Base-by-base conservation (phyloP, 179 eudicot species). In the Silene vulgaris region DNA sequence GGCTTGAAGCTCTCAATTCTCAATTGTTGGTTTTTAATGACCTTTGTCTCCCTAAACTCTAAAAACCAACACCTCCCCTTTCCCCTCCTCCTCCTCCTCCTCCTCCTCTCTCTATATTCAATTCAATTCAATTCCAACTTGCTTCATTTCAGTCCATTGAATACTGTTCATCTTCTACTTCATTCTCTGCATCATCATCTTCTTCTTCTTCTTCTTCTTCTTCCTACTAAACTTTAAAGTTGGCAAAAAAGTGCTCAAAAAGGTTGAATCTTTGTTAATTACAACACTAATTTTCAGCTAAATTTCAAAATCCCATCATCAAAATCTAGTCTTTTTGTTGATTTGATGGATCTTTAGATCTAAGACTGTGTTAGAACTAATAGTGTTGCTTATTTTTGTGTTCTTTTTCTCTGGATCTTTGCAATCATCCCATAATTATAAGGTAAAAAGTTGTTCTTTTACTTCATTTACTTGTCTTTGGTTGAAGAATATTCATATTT, bases 1-100 rank as follows among this genome's bases (percentile, higher is more conserved):
- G 97, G 88, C 87, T 86, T 72, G 64, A 84, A 88, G 89, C 87
- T 82, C 87, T 81, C 85, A 79, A 78, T 81, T 82, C 87, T 81
- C 85, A 79, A 78, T 81, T 79, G 82, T 76, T 85, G 84, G 81
- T 81, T 82, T 85, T 87, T 84, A 87, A 81, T 85, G 89, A 86
- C 71, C 82, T 79, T 84, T 86, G 89, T 89, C 93, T 80, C 17
- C 79, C 83, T 84, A 61, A 56, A 72, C 48, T 26, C 48, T 26
- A 78, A 50, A 83, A 76, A 19, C 45, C 30, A 29, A 5, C 13
- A 35, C 45, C n/a, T 4, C 57, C 14, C 13, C 50, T 6, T 45
- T 13, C 29, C 28, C 26, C 26, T 60, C 29, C 3, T 11, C 3
- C 12, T 9, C 6, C 13, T 5, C 4, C 16, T 50, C 17, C 11